Base-by-base conservation (phyloP, 2,329 filamentous ascomycete species). In the Paracorniculantispora psalliotae region DNA sequence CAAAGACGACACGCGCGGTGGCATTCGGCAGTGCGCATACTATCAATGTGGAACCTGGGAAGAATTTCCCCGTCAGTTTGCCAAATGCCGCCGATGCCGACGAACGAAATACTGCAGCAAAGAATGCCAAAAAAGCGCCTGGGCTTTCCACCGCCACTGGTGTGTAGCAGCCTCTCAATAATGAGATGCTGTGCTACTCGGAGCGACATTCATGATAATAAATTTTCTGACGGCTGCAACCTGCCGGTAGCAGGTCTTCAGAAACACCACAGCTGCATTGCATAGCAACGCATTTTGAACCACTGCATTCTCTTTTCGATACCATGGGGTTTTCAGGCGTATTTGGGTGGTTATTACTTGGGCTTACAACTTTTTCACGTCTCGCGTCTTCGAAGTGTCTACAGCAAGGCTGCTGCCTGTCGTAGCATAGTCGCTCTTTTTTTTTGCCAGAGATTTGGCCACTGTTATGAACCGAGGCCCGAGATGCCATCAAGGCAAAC, bases 51-150 rank as follows among this genome's bases (percentile, higher is more conserved):
- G 93, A 61, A 97, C 96, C 72, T 99, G 94, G 94, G 94, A 99
- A 73, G 90, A 97, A 75, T 97, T 86, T 72, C 92, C 93, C 41
- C 86, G 94, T 62, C 93, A 99, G 71, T 99, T 99, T 73, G 94
- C 94, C 66, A 99, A 99, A 77, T 99, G 94, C 77, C 88, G 94
- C 65, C 88, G 94, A 64, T 99, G 94, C 77, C 87, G 94, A 66
- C 87, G 94, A 64, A 99, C 94, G 62, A 99, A 99, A 75, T 97
- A 97, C 78, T 99, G 94, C 86, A 97, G 92, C 83, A 99, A 99
- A 76, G 94, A 99, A 74, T 99, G 94, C 75, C 94, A 99, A 77
- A 97, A 97, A 80, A 96, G 91, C 67, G 96, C 94, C 10, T 99
- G 94, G 94, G 92, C 94, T 28, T 97, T 92, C 75, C 94, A 99